Percentiles rank a stretch among this genome's conserved stretches.
phyloP scores from a whole-genome alignment of 1,284 basidiomycete genomes.

The Blastosporella zonata region DNA sequence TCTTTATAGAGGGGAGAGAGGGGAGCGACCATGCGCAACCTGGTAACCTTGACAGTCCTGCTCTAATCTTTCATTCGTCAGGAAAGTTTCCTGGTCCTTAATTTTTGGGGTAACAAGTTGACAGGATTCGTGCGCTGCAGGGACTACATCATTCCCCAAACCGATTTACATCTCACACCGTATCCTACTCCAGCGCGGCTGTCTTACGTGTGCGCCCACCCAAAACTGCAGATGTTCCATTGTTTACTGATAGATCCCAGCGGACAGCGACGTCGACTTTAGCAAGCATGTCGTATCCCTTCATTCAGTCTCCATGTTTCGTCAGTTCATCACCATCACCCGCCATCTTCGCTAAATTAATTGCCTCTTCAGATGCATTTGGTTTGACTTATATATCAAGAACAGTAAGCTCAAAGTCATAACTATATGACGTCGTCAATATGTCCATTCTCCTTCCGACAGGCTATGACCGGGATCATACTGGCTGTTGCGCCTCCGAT shows the following conservation, averaged over 20 bases:
- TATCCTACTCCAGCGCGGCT: background rate
- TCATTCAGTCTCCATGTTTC: constrained; percentile 2
- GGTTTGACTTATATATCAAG: constrained; percentile 7
- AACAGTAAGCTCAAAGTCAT: background rate
- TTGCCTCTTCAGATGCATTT: background rate
- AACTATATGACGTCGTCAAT: too few species aligned
- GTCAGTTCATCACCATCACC: background rate
- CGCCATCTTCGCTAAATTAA: background rate
- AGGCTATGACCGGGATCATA: constrained; percentile 3
- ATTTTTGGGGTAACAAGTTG: background rate
- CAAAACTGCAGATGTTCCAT: background rate
- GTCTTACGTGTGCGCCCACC: background rate
- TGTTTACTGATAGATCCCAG: background rate
- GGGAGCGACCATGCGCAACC: background rate
- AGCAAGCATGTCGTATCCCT: background rate
- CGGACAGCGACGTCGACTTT: background rate
- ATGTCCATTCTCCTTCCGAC: background rate
- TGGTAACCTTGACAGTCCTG: background rate
- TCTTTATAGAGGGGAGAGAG: background rate
- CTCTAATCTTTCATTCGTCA: background rate
- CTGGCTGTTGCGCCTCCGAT: constrained; percentile 1
- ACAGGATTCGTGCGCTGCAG: background rate
- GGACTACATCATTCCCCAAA: background rate
- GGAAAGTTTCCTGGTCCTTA: background rate
- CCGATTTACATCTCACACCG: constrained; percentile 2